Conservation (phyloP, 1,284 basidiomycete genomes). For the Ustilago cynodontis region DNA sequence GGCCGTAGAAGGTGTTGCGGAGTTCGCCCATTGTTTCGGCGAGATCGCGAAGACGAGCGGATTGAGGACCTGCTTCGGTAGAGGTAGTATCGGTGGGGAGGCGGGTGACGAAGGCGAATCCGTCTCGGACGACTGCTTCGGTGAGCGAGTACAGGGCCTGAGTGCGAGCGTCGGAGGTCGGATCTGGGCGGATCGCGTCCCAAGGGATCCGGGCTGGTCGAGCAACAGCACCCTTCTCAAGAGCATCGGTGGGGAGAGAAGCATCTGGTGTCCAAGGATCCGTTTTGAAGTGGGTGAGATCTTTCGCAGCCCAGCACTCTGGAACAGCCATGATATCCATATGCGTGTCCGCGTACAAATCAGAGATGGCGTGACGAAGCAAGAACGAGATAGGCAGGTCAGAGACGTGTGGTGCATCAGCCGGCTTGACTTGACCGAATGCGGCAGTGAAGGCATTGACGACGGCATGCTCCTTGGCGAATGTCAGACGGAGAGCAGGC, state of each 20-base stretch:
- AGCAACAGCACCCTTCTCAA: slow-evolving; percentile 66
- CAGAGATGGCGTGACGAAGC: slow-evolving; percentile 72
- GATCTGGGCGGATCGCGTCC: slow-evolving; percentile 37
- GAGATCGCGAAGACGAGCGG: slow-evolving; percentile 47
- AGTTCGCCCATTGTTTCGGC: slow-evolving; percentile 77
- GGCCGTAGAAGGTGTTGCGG: slow-evolving; percentile 89
- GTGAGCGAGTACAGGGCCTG: slow-evolving; percentile 62
- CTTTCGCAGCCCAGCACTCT: slow-evolving; percentile 57
- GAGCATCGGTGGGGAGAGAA: slow-evolving; percentile 2
- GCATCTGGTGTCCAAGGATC: slow-evolving; percentile 35
- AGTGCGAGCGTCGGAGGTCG: slow-evolving; percentile 13
- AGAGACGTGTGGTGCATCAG: slow-evolving; percentile 46
- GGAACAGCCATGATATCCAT: slow-evolving; percentile 59
- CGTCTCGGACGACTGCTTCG: slow-evolving; percentile 72
- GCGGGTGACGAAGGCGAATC: slow-evolving; percentile 73
- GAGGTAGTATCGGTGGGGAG: slow-evolving; percentile 74
- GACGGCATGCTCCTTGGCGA: slow-evolving; percentile 46
- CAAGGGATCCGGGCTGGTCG: slow-evolving; percentile 74
- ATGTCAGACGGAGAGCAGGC: slow-evolving; percentile 46
- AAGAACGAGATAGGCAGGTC: slow-evolving; percentile 71
- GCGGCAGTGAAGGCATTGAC: slow-evolving; percentile 60
- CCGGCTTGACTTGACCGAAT: slow-evolving; percentile 34
- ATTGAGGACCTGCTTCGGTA: slow-evolving; percentile 33
- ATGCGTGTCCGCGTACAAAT: slow-evolving; percentile 58
- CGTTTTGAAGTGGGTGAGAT: slow-evolving; percentile 58